Base-by-base conservation (phyloP, 2,329 filamentous ascomycete genomes). In the Stagonosporopsis tanaceti region DNA sequence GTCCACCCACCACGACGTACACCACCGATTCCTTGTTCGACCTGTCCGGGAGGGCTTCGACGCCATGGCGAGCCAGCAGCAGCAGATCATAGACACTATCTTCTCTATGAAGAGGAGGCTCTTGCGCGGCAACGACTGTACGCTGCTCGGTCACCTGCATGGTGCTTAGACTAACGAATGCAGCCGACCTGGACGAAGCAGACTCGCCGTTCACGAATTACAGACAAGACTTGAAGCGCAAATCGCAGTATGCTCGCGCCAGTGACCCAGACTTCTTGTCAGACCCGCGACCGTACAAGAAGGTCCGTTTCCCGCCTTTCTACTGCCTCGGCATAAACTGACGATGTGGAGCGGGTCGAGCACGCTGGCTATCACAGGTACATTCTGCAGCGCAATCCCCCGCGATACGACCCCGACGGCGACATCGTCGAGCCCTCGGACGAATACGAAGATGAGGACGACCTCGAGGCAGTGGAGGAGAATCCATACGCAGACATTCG, bases 181-280 rank as follows among this genome's bases (percentile, higher is more conserved):
- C 77, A 93, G 91, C 92, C 61, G 91, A 93, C 73, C 91, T 89
- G 57, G 91, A 94, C 75, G 87, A 88, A 59, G 85, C 87, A 52
- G 87, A 92, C 67, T 84, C 88, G 59, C 82, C 85, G 66, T 85
- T 85, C 66, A 89, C 87, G 55, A 93, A 93, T 76, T 88, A 90
- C 70, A 90, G 89, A 60, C 87, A 92, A 76, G 94, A 93, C 74
- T 81, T 94, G 42, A 91, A 93, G 80, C 90, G 87, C 75, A 85
- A 87, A 67, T 88, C 91, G 41, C 84, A 87, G 65, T 91, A 91
- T 71, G 85, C 90, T 42, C 88, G 86, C 66, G 83, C 87, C 69
- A 90, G 90, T 57, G 87, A 89, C 68, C 81, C 93, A 61, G 86
- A 89, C 47, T 65, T 68, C 37, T 56, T 68, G 0, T 84, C 83